Conservation (phyloP, 495 filamentous ascomycete species). For the Hyphodiscus hymeniophilus region DNA sequence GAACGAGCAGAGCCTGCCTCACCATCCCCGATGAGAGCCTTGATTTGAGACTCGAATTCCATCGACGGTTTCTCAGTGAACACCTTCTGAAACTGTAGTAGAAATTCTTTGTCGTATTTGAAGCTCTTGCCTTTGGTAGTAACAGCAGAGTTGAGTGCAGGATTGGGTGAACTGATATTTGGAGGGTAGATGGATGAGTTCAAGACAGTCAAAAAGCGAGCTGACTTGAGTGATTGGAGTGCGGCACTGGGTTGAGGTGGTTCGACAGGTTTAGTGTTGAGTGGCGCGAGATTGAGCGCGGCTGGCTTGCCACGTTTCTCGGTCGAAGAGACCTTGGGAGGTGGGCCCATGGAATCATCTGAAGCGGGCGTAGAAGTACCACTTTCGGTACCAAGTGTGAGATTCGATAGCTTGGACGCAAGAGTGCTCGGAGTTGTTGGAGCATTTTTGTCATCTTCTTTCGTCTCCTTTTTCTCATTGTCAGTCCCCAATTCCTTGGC, state of each 20-base stretch:
- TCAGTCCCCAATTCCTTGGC: constrained; percentile 18
- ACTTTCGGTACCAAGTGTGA: constrained; percentile 34
- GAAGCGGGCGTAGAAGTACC: constrained; percentile 35
- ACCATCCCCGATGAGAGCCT: constrained; percentile 70
- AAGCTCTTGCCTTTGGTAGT: constrained; percentile 69
- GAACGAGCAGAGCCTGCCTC: constrained; percentile 57
- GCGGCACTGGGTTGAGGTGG: constrained; percentile 85
- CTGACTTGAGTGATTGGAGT: constrained; percentile 81
- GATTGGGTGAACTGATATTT: constrained; percentile 78
- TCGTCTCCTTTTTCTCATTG: constrained; percentile 15
- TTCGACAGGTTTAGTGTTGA: constrained; percentile 73
- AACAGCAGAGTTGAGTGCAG: constrained; percentile 71
- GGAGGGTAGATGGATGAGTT: constrained; percentile 68
- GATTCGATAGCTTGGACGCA: constrained; percentile 33
- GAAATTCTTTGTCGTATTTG: constrained; percentile 90
- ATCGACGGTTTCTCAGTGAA: constrained; percentile 93
- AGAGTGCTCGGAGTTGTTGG: constrained; percentile 29
- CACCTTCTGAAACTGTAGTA: constrained; percentile 91
- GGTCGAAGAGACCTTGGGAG: constrained; percentile 42
- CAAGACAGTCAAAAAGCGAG: constrained; percentile 60
- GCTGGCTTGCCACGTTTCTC: constrained; percentile 62
- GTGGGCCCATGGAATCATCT: constrained; percentile 44
- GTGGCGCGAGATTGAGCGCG: constrained; percentile 67
- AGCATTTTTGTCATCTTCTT: constrained; percentile 21
- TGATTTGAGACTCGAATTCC: constrained; percentile 82